Evolutionary conservation across 176 grass and related monocot genomes (phyloP), one percentile per base, ranked within the genome.

Genomic region (Tuctoria greenei): DNA sequence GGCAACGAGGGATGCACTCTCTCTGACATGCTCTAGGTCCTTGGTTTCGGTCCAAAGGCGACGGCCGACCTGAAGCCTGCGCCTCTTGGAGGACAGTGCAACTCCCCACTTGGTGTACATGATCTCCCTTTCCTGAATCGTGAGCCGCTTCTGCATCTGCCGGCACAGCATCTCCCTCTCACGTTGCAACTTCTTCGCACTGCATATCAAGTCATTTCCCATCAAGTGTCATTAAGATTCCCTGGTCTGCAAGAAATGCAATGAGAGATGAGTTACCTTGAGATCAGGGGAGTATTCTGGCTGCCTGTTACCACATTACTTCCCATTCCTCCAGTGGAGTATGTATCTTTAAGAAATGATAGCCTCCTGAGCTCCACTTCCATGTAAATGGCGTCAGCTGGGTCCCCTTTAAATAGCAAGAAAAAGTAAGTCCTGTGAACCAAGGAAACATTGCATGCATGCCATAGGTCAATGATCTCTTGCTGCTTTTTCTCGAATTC

Each of bases 381-480:
- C 95, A 98, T 92, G 81, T 98, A 98, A 78, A 98, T 98, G 7
- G 91, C 89, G 15, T 98, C 95, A 28, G 91, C 78, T 64, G 91
- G 84, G 67, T 98, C 95, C 44, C 95, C 95, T 92, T 92, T 94
- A 75, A 98, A 98, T 35, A 94, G 42, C 66, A 98, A 81, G 84
- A 92, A 98, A 83, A 98, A 94, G 64, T 91, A 98, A 34, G 95
- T 98, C 71, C 95, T 83, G 25, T 98, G 95, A 66, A 94, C 86
- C 73, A 98, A 61, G 10, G 95, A 92, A 58, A 92, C 95, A 58
- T 94, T 79, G 76, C 95, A 98, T 41, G 76, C 76, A 68, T 94
- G 86, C 95, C 95, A 98, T 66, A 98, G 82, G 44, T 98, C 76
- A 86, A 98, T 88, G 31, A 98, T 98, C 75, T 92, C 91, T 83